phyloP scores from a whole-genome alignment of 306 rosid species.

The Prunus kanzakura region DNA sequence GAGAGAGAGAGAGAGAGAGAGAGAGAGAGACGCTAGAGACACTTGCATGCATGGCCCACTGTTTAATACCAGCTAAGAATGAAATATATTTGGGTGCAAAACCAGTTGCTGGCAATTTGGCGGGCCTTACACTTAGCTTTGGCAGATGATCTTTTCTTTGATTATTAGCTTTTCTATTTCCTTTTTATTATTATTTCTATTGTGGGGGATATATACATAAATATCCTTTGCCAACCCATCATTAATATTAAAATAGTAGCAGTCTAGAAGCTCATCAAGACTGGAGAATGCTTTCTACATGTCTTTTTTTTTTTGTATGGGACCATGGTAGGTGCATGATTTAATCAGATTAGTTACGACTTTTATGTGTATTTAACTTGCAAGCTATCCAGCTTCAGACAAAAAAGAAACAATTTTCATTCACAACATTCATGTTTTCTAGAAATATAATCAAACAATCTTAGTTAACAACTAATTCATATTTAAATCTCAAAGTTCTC shows the following conservation, averaged over 20 bases:
- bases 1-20: background rate
- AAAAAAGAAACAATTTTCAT: background rate
- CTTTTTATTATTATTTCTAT: background rate
- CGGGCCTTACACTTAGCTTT: constrained; percentile 14
- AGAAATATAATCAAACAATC: constrained; percentile 2
- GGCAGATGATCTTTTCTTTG: background rate
- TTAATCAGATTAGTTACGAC: background rate
- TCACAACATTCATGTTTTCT: background rate
- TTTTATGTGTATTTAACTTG: background rate
- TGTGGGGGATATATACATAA: constrained; percentile 13
- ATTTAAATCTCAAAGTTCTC: background rate
- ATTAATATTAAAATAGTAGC: background rate
- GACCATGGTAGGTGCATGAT: constrained; percentile 5
- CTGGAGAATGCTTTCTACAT: background rate
- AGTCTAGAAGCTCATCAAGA: background rate
- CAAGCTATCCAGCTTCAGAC: background rate
- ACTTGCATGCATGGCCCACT: constrained; percentile 65
- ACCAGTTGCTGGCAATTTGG: constrained; percentile 46
- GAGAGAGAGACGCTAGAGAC: background rate
- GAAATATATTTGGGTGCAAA: constrained; percentile 36
- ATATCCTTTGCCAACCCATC: constrained; percentile 16
- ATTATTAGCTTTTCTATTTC: constrained; percentile 16
- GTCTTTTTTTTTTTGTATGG: background rate
- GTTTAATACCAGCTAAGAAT: constrained; percentile 69
- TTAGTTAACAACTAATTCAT: background rate